A percentile compares a stretch with the other conserved stretches of the same genome.
Conservation (phyloP, 306 rosid genomes). For the Lathyrus oleraceus region DNA sequence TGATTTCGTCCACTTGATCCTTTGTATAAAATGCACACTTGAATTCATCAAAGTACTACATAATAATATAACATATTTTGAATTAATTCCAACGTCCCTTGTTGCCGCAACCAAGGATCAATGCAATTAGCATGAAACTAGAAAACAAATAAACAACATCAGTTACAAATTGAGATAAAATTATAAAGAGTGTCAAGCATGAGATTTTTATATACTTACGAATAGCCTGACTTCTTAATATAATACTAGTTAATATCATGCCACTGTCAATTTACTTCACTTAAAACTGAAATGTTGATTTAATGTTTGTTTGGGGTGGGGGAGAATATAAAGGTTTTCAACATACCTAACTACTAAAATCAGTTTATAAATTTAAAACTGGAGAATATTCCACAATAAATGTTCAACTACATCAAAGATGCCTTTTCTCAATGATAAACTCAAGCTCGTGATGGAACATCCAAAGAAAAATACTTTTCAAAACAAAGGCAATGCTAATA, state of each 20-base stretch:
- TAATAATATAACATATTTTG: too few relatives aligned
- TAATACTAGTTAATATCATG: neutral
- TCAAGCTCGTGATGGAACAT: conserved; percentile 1
- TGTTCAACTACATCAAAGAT: neutral
- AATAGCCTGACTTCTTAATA: neutral
- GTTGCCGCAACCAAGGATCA: conserved; percentile 95
- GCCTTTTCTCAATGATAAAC: neutral
- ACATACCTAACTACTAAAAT: neutral
- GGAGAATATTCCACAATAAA: neutral
- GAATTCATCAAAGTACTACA: too few relatives aligned
- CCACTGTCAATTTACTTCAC: neutral
- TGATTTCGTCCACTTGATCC: too few relatives aligned
- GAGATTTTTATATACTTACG: neutral
- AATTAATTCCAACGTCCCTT: too few relatives aligned
- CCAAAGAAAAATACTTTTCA: conserved; percentile 8
- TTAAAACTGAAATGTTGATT: neutral
- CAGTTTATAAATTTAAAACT: conserved; percentile 10
- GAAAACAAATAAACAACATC: neutral
- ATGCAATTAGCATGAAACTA: conserved; percentile 92
- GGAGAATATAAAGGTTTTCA: neutral
- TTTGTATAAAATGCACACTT: too few relatives aligned
- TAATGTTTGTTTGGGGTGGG: neutral
- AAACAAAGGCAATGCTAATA: neutral
- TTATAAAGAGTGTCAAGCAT: neutral
- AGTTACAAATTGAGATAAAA: neutral